Conservation (phyloP, 2,329 filamentous ascomycete genomes). For the Proliferodiscus dingleyae region DNA sequence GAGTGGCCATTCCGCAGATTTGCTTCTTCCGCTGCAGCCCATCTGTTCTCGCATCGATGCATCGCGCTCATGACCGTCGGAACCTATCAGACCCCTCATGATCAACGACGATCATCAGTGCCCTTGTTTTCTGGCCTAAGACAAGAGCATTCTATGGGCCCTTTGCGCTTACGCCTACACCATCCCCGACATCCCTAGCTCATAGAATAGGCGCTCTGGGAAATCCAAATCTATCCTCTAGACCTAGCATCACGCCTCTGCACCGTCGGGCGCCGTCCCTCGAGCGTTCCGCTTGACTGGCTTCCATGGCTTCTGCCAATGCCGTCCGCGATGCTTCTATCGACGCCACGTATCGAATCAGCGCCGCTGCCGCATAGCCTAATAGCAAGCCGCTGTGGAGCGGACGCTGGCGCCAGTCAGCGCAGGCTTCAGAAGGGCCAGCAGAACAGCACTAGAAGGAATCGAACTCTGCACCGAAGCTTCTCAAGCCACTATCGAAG, state of each 20-base stretch:
- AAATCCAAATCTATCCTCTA: neutral
- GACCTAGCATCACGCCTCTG: neutral
- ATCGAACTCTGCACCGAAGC: slow-evolving; percentile 23
- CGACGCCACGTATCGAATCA: neutral
- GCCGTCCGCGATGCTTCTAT: slow-evolving; percentile 5
- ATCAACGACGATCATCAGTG: slow-evolving; percentile 5
- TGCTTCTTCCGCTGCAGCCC: neutral
- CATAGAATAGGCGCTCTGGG: neutral
- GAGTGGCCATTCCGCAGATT: neutral
- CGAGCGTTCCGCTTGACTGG: too few relatives aligned
- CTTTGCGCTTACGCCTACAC: too few relatives aligned
- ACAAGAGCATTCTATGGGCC: too few relatives aligned
- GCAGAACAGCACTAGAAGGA: slow-evolving; percentile 18
- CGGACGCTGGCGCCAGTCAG: neutral
- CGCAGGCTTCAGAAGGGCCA: slow-evolving; percentile 8
- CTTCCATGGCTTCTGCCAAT: too few relatives aligned
- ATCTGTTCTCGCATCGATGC: neutral
- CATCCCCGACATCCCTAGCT: too few relatives aligned
- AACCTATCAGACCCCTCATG: slow-evolving; percentile 1
- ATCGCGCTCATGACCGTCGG: neutral
- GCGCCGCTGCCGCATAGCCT: neutral
- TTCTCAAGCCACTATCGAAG: slow-evolving; percentile 15
- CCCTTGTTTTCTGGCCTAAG: slow-evolving; percentile 1
- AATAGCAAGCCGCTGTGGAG: neutral
- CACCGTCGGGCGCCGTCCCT: neutral